These are phyloP conservation scores for Sextonia rubra DNA, from an alignment of 164 flowering plant genomes.

Conservation along the genomic window DNA sequence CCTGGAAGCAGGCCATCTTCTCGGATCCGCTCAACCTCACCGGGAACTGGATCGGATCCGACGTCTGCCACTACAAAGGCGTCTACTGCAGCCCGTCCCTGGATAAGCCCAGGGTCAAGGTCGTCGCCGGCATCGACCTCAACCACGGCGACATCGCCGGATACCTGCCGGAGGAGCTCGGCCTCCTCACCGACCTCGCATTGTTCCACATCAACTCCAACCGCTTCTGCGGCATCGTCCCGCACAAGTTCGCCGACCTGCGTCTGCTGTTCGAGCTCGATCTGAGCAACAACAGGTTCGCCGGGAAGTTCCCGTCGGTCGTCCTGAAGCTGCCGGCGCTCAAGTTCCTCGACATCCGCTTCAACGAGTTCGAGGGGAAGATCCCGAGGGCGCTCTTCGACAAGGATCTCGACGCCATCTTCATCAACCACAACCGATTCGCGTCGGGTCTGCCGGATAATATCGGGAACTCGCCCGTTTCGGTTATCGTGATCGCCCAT, in stretches of 20 bases:
- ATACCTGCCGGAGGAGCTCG: slow-evolving; percentile 56
- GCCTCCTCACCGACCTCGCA: slow-evolving; percentile 50
- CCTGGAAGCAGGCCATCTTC: slow-evolving; percentile 79
- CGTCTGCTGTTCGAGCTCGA: slow-evolving; percentile 52
- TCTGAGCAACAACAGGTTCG: slow-evolving; percentile 68
- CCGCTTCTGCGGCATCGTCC: slow-evolving; percentile 60
- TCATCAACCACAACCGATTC: slow-evolving; percentile 78
- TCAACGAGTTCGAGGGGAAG: slow-evolving; percentile 82
- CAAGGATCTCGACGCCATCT: slow-evolving; percentile 75
- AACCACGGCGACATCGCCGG: slow-evolving; percentile 75
- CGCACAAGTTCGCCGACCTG: slow-evolving; percentile 33
- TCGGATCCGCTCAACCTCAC: slow-evolving; percentile 80
- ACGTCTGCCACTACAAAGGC: slow-evolving; percentile 65
- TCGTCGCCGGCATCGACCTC: slow-evolving; percentile 91
- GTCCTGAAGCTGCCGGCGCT: slow-evolving; percentile 41
- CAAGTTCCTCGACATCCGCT: slow-evolving; percentile 61
- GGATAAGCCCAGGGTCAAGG: slow-evolving; percentile 28
- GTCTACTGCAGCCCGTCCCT: slow-evolving; percentile 66
- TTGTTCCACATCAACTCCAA: slow-evolving; percentile 64
- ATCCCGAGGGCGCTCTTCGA: slow-evolving; percentile 73
- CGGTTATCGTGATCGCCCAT: slow-evolving; percentile 80
- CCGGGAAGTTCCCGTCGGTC: slow-evolving; percentile 55
- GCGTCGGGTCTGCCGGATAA: slow-evolving; percentile 67
- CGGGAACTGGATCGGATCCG: slow-evolving; percentile 69
- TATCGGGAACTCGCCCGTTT: slow-evolving; percentile 86